Evolutionary conservation across 2,329 filamentous ascomycete species (phyloP).

Genomic region (Diaporthe batatas): DNA sequence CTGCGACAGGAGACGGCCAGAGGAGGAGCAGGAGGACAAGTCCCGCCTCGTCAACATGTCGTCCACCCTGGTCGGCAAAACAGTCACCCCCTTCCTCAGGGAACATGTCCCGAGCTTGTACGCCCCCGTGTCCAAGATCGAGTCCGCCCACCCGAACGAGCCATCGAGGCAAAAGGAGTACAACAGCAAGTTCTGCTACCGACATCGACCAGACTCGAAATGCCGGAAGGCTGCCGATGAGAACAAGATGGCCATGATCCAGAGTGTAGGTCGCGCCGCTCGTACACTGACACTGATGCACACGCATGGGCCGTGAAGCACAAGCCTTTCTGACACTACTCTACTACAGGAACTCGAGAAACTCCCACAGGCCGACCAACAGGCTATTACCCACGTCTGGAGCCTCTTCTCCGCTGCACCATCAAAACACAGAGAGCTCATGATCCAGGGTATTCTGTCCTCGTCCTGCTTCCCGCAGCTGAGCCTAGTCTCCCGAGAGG

Average conservation of each 20-base stretch:
- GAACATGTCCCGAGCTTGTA: slow-evolving; percentile 93
- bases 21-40: slow-evolving; percentile 63
- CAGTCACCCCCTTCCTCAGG: slow-evolving; percentile 88
- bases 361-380: slow-evolving; percentile 86
- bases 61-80: slow-evolving; percentile 78
- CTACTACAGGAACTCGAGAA: slow-evolving; percentile 78
- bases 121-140: slow-evolving; percentile 76
- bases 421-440: slow-evolving; percentile 91
- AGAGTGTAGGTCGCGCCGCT: slow-evolving; percentile 72
- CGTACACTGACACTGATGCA: slow-evolving; percentile 5
- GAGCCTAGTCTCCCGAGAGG: slow-evolving; percentile 89
- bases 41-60: slow-evolving; percentile 69
- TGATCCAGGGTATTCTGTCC: slow-evolving; percentile 95
- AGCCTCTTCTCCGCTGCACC: slow-evolving; percentile 97
- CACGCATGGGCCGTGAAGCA: slow-evolving; percentile 17
- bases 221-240: slow-evolving; percentile 94
- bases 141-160: slow-evolving; percentile 56
- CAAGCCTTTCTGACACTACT: slow-evolving; percentile 46
- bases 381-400: slow-evolving; percentile 98
- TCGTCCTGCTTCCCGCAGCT: slow-evolving; percentile 98
- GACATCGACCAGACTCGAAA: slow-evolving; percentile 93
- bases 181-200: slow-evolving; percentile 95
- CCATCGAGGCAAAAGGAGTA: slow-evolving; percentile 50
- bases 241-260: slow-evolving; percentile 94
- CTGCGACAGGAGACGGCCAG: slow-evolving; percentile 65